Evolutionary conservation across 768 basidiomycete genomes (phyloP).

Genomic region (Tylopilus sp.): DNA sequence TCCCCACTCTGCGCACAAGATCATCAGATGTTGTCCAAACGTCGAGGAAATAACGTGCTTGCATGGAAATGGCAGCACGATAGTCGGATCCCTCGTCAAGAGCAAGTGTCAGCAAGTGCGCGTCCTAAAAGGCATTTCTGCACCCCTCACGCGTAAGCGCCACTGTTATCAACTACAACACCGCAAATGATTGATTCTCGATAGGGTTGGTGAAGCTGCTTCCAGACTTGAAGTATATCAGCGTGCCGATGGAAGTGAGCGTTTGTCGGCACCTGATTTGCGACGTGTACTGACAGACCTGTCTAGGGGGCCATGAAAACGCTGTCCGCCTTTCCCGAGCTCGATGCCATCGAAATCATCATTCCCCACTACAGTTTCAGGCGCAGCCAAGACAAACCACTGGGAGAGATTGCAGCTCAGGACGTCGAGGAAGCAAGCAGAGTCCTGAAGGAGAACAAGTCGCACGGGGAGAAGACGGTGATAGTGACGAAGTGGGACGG

Average conservation of each 20-base stretch:
- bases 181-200: not conserved
- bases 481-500: not conserved
- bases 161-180: conserved; percentile 3
- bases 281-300: not conserved
- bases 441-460: conserved; percentile 6
- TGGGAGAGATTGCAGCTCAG: not conserved
- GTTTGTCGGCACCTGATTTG: not conserved
- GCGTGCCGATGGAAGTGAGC: not conserved
- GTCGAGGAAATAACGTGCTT: conserved; percentile 8
- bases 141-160: not conserved
- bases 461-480: conserved; percentile 3
- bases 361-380: too few species aligned
- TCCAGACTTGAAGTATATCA: conserved; percentile 7
- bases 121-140: conserved; percentile 4
- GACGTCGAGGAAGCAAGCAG: not conserved
- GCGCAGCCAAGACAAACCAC: not conserved
- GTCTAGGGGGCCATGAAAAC: not conserved
- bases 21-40: conserved; percentile 9
- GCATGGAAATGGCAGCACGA: conserved; percentile 2
- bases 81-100: conserved; percentile 6
- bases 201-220: conserved; percentile 6
- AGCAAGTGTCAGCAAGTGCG: not conserved
- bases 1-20: conserved; percentile 2
- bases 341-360: conserved; percentile 2
- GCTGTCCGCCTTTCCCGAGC: not conserved